These are phyloP conservation scores for Mortierella sp. DNA, from an alignment of 371 early-diverging fungal genomes.

Conservation along the genomic window DNA sequence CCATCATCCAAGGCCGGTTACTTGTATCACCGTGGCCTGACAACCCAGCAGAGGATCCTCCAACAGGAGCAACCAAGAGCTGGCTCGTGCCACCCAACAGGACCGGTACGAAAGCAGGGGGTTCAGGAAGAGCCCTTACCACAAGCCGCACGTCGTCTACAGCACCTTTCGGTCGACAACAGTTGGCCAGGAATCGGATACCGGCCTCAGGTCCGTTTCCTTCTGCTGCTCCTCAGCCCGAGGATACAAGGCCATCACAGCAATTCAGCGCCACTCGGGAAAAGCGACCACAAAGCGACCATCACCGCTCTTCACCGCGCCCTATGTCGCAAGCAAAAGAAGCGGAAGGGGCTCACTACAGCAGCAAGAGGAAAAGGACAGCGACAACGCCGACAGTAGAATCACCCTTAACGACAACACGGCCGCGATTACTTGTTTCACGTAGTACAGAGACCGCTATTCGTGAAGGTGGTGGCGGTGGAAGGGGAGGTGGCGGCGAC, in stretches of 20 bases:
- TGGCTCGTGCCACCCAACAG: not conserved
- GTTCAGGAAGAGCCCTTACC: not conserved
- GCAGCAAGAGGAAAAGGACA: not conserved
- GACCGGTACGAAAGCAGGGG: not conserved
- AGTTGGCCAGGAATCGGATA: not conserved
- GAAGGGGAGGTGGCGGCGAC: not conserved
- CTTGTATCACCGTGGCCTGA: constrained; percentile 7
- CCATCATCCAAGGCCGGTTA: not conserved
- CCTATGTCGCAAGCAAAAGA: not conserved
- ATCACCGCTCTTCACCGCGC: not conserved
- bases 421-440: not conserved
- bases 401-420: not conserved
- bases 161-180: not conserved
- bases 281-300: not conserved
- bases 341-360: not conserved
- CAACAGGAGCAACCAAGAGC: not conserved
- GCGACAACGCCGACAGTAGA: not conserved
- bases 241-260: not conserved
- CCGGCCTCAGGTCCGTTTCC: not conserved
- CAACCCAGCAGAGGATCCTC: not conserved
- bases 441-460: not conserved
- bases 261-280: not conserved
- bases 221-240: not conserved
- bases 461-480: not conserved
- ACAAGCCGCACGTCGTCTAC: not conserved